A percentile compares a stretch with the other conserved stretches of the same genome.
These are phyloP conservation scores for Cornus kousa DNA, from an alignment of 148 eudicot genomes.

Conservation along the genomic window DNA sequence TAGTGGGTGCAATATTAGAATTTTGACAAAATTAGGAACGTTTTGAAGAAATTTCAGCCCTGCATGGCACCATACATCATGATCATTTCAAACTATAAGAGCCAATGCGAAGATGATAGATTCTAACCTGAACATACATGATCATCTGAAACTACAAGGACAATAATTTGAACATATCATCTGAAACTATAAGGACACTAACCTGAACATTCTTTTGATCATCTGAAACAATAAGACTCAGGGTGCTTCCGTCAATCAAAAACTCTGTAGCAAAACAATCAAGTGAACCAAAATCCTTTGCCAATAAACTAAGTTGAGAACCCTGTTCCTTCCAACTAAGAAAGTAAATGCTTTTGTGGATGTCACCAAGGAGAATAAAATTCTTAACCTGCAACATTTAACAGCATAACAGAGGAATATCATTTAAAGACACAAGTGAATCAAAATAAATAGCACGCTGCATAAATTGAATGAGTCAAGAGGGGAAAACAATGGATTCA, in stretches of 20 bases:
- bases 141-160: neutral
- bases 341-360: constrained; percentile 92
- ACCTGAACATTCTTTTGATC: constrained; percentile 98
- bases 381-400: constrained; percentile 74
- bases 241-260: constrained; percentile 93
- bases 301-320: constrained; percentile 81
- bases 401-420: constrained; percentile 3
- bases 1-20: no score
- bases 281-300: constrained; percentile 93
- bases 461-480: neutral
- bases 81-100: no score
- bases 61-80: no score
- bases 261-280: constrained; percentile 96
- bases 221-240: constrained; percentile 90
- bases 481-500: neutral
- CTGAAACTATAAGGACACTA: constrained; percentile 7
- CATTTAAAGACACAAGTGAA: no score
- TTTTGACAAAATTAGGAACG: no score
- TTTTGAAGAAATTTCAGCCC: no score
- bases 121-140: neutral
- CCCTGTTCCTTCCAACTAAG: constrained; percentile 99
- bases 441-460: neutral
- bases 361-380: constrained; percentile 92
- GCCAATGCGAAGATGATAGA: no score
- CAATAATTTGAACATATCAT: neutral